A percentile compares a stretch with the other conserved stretches of the same genome.
Evolutionary conservation across 2,329 filamentous ascomycete genomes (phyloP).

Genomic region (Pezicula radicicola): DNA sequence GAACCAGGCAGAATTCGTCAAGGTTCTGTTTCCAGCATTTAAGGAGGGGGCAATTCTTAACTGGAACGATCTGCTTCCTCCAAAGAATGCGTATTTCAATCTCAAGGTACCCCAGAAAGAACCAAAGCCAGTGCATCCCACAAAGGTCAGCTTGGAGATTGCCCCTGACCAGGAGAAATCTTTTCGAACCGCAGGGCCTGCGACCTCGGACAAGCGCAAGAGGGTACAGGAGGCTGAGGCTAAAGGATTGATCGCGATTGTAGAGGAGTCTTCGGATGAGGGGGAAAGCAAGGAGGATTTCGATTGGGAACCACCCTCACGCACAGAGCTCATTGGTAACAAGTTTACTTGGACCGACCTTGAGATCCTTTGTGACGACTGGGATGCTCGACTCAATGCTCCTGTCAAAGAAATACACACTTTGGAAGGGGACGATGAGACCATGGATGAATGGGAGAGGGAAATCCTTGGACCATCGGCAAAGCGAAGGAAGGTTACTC

Average conservation of each 20-base stretch:
- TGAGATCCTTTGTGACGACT: slow-evolving; percentile 82
- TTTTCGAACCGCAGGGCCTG: slow-evolving; percentile 71
- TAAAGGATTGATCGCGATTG: slow-evolving; percentile 42
- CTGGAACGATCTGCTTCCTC: slow-evolving; percentile 80
- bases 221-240: slow-evolving; percentile 50
- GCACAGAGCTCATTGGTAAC: slow-evolving; percentile 59
- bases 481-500: slow-evolving; percentile 65
- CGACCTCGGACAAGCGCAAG: slow-evolving; percentile 49
- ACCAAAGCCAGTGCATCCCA: slow-evolving; percentile 78
- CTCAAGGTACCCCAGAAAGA: slow-evolving; percentile 77
- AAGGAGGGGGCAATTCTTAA: slow-evolving; percentile 70
- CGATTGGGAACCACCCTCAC: slow-evolving; percentile 48
- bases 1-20: slow-evolving; percentile 71
- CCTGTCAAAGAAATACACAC: slow-evolving; percentile 21
- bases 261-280: slow-evolving; percentile 36
- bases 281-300: slow-evolving; percentile 44
- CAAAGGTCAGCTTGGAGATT: slow-evolving; percentile 84
- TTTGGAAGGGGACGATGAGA: slow-evolving; percentile 32
- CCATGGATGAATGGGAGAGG: slow-evolving; percentile 61
- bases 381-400: slow-evolving; percentile 61
- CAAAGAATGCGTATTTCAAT: slow-evolving; percentile 73
- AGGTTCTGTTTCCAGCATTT: slow-evolving; percentile 79
- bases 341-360: slow-evolving; percentile 79
- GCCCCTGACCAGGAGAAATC: slow-evolving; percentile 81
- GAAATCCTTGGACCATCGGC: slow-evolving; percentile 49